Percentiles rank a stretch among this genome's conserved stretches.
Conservation (phyloP, 164 flowering plant species). For the Vitis riparia region DNA sequence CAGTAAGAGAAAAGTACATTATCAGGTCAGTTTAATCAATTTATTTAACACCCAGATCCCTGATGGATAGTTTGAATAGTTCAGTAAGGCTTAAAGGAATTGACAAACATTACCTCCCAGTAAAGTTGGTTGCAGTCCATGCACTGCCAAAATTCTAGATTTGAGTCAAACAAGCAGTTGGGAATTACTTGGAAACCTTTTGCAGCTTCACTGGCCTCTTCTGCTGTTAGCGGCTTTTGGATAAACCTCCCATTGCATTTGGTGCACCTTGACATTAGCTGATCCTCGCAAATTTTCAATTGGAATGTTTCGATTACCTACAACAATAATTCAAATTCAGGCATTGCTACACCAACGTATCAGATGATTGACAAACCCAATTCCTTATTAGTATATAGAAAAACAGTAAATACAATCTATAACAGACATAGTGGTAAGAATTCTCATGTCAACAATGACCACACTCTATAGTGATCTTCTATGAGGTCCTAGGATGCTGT, state of each 20-base stretch:
- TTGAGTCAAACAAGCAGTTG: constrained; percentile 67
- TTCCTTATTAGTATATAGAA: no score
- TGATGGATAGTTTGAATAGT: no score
- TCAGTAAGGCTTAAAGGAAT: not conserved
- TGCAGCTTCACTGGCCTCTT: constrained; percentile 89
- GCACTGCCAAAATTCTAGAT: constrained; percentile 96
- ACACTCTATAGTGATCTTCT: no score
- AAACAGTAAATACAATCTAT: no score
- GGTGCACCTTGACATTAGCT: constrained; percentile 94
- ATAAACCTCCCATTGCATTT: constrained; percentile 94
- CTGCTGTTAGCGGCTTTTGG: constrained; percentile 77
- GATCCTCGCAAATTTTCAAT: constrained; percentile 71
- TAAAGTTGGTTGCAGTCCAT: constrained; percentile 85
- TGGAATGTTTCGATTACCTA: constrained; percentile 84
- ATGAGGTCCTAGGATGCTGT: no score
- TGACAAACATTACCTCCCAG: constrained; percentile 75
- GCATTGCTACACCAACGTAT: not conserved
- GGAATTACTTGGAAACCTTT: constrained; percentile 96
- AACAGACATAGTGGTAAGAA: no score
- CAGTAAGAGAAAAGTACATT: no score
- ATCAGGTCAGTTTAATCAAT: no score
- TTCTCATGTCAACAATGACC: no score
- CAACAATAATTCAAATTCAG: constrained; percentile 10
- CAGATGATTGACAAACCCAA: not conserved
- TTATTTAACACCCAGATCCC: no score